Evolutionary conservation across 805 yeast genomes (phyloP), one percentile per base, ranked within the genome.

Genomic region (Diddensiella santjacobensis): DNA sequence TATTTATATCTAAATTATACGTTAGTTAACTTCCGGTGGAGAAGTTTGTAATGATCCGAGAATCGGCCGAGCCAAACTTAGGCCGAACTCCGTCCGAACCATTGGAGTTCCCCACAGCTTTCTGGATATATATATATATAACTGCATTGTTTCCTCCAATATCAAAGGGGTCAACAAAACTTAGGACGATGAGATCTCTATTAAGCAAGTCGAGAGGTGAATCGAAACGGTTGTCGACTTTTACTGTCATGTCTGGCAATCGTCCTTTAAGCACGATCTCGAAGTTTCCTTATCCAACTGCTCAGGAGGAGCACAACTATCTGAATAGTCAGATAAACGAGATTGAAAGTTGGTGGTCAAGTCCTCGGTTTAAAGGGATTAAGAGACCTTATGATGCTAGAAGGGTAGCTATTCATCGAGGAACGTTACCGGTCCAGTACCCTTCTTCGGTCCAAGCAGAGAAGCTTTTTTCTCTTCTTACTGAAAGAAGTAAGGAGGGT

Each of bases 371-470:
- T 54, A 58, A 66, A 46, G 71, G 72, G 19, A 62, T 78, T 40
- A 63, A 64, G 44, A 70, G 87, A 49, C 76, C 81, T 1, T 80
- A 81, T 59, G 59, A 68, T 3, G 78, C 85, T 1, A 63, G 66
- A 29, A 70, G 73, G 48, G 81, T 81, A 3, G 80, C 81, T 10
- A 62, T 68, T 19, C 74, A 75, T 59, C 67, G 83, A 37, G 84
- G 83, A 10, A 67, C 78, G 1, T 50, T 78, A 3, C 69, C 72
- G 2, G 55, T 60, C 23, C 53, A 54, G 31, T 63, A 62, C 38
- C 73, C 74, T 2, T 79, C 84, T 0, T 77, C 81, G 2, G 58
- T 63, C 3, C 83, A 78, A 61, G 81, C 83, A 2, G 67, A 69
- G 48, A 76, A 78, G 55, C 65, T 81, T 37, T 79, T 75, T 63